A percentile compares a stretch with the other conserved stretches of the same genome.
These are phyloP conservation scores for Saksenaea oblongispora DNA, from an alignment of 371 early-diverging fungal genomes.

Conservation along the genomic window DNA sequence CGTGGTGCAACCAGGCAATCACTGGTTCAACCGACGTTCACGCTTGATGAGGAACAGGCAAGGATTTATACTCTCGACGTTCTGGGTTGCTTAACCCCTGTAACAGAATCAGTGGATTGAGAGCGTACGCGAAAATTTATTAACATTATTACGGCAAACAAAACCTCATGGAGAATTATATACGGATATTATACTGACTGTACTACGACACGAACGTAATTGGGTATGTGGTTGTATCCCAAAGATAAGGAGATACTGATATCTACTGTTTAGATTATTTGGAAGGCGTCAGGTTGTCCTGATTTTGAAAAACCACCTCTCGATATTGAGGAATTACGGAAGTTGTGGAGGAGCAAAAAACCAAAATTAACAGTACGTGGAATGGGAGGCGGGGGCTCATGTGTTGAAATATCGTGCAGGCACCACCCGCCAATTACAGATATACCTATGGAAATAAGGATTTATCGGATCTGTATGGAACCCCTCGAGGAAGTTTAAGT, in stretches of 20 bases:
- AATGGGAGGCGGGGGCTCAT: neutral
- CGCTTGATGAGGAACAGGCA: slow-evolving; percentile 37
- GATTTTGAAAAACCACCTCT: slow-evolving; percentile 44
- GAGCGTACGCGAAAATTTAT: slow-evolving; percentile 19
- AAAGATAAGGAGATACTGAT: neutral
- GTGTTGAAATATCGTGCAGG: neutral
- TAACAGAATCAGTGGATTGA: slow-evolving; percentile 28
- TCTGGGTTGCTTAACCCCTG: neutral
- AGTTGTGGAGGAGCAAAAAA: slow-evolving; percentile 20
- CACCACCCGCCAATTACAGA: slow-evolving; percentile 26
- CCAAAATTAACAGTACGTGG: slow-evolving; percentile 21
- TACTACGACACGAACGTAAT: slow-evolving; percentile 43
- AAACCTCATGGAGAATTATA: slow-evolving; percentile 51
- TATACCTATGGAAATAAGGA: slow-evolving; percentile 38
- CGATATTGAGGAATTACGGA: slow-evolving; percentile 20
- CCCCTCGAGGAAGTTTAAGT: slow-evolving; percentile 15
- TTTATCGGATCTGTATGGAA: slow-evolving; percentile 35
- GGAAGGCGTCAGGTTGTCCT: slow-evolving; percentile 54
- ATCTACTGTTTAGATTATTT: slow-evolving; percentile 31
- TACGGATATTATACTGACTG: slow-evolving; percentile 41
- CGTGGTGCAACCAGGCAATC: slow-evolving; percentile 39
- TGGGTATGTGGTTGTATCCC: slow-evolving; percentile 29
- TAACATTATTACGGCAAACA: slow-evolving; percentile 25
- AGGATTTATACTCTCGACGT: neutral
- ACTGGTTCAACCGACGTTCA: slow-evolving; percentile 31